Evolutionary conservation across 2,329 filamentous ascomycete species (phyloP).

Genomic region (Byssothecium circinans): DNA sequence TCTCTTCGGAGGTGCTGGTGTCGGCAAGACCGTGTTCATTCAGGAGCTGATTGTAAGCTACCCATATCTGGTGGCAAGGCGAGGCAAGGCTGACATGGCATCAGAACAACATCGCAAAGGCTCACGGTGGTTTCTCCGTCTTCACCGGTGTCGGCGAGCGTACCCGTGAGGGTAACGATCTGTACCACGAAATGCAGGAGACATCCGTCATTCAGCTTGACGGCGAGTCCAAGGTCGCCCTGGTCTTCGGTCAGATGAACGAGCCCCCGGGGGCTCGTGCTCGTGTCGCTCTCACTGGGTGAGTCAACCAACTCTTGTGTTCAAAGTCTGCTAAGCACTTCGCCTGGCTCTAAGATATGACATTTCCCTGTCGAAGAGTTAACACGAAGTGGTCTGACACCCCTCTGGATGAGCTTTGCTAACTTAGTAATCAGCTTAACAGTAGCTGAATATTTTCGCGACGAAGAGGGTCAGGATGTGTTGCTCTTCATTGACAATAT

Average conservation of each 20-base stretch:
- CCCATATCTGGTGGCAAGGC: not conserved
- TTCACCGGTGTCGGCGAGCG: constrained; percentile 99
- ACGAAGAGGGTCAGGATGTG: constrained; percentile 87
- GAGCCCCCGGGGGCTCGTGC: constrained; percentile 99
- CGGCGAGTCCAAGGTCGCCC: constrained; percentile 97
- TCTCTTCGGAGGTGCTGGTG: constrained; percentile 99
- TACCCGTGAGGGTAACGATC: constrained; percentile 99
- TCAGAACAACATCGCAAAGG: constrained; percentile 99
- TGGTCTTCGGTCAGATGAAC: constrained; percentile 99
- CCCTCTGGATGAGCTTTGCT: too few relatives aligned
- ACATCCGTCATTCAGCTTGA: constrained; percentile 99
- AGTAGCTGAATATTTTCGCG: constrained; percentile 81
- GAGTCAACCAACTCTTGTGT: not conserved
- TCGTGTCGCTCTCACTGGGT: constrained; percentile 95
- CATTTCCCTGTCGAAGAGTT: too few relatives aligned
- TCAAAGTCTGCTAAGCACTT: too few relatives aligned
- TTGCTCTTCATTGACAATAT: constrained; percentile 99
- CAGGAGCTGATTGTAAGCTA: constrained; percentile 88
- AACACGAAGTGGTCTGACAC: too few relatives aligned
- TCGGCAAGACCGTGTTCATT: constrained; percentile 99
- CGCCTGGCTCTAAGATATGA: too few relatives aligned
- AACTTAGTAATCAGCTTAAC: constrained; percentile 51
- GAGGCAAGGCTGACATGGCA: constrained; percentile 25
- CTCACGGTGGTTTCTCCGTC: constrained; percentile 99
- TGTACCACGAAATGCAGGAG: constrained; percentile 99